Conservation (phyloP, 2,329 filamentous ascomycete genomes). For the Cladophialophora immunda region DNA sequence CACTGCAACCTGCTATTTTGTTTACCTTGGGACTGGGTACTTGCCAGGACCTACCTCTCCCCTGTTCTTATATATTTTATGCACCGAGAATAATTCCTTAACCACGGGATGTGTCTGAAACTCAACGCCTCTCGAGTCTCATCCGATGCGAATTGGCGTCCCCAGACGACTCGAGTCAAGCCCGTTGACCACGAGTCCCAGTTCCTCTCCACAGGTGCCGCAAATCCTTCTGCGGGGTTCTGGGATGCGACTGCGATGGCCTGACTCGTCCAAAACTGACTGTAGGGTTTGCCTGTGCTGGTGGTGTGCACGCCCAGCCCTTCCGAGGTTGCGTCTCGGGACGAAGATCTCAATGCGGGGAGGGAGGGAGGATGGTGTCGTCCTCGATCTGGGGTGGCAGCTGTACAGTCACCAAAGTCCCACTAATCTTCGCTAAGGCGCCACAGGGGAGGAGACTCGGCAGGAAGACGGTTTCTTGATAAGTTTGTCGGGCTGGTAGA, state of each 20-base stretch:
- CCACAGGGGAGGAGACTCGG: background rate
- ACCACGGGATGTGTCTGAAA: too few relatives aligned
- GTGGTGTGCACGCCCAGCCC: background rate
- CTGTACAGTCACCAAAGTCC: conserved; percentile 3
- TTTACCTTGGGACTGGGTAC: too few relatives aligned
- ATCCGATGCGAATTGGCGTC: background rate
- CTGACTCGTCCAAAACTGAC: conserved; percentile 19
- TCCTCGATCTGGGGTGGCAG: background rate
- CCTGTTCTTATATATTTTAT: background rate
- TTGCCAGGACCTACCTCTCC: background rate
- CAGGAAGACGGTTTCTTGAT: background rate
- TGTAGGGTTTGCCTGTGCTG: background rate
- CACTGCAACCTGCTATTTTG: too few relatives aligned
- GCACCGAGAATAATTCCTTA: background rate
- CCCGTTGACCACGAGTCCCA: background rate
- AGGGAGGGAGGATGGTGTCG: too few relatives aligned
- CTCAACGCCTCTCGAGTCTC: background rate
- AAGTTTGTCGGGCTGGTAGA: background rate
- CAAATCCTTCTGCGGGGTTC: conserved; percentile 9
- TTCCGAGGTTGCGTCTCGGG: conserved; percentile 14
- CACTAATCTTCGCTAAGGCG: background rate
- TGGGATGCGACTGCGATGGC: background rate
- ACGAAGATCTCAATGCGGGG: background rate
- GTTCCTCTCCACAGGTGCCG: background rate
- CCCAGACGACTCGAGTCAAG: conserved; percentile 12